A percentile compares a stretch with the other conserved stretches of the same genome.
These are phyloP conservation scores for Aspergillus steynii DNA, from an alignment of 495 filamentous ascomycete species.

Conservation along the genomic window DNA sequence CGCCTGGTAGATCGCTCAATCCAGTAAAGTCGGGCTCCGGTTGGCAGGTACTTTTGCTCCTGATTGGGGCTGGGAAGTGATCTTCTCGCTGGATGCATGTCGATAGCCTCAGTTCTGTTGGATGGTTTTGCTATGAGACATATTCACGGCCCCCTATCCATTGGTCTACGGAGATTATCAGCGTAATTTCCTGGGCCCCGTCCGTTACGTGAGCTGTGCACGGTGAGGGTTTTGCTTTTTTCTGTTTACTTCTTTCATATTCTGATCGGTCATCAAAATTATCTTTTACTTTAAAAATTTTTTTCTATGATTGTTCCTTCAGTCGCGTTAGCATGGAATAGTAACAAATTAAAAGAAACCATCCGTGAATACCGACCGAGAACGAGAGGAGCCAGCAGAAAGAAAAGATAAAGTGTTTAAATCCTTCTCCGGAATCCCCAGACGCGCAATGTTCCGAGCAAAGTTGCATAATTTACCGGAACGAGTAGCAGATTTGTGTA, in stretches of 20 bases:
- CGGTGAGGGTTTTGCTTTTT: background rate
- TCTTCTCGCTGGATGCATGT: background rate
- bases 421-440: background rate
- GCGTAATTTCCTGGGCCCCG: background rate
- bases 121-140: background rate
- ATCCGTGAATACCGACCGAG: background rate
- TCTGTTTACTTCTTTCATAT: background rate
- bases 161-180: background rate
- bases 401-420: background rate
- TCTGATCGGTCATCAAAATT: background rate
- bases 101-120: background rate
- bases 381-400: background rate
- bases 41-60: background rate
- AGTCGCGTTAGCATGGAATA: background rate
- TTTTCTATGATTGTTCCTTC: background rate
- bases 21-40: background rate
- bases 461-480: background rate
- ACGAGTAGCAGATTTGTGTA: background rate
- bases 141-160: background rate
- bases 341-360: background rate
- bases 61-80: background rate
- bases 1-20: background rate
- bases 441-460: background rate
- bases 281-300: background rate
- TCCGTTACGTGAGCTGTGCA: background rate